A percentile compares a stretch with the other conserved stretches of the same genome.
Evolutionary conservation across 106 monocot genomes (phyloP).

Genomic region (Triglochin maritima): DNA sequence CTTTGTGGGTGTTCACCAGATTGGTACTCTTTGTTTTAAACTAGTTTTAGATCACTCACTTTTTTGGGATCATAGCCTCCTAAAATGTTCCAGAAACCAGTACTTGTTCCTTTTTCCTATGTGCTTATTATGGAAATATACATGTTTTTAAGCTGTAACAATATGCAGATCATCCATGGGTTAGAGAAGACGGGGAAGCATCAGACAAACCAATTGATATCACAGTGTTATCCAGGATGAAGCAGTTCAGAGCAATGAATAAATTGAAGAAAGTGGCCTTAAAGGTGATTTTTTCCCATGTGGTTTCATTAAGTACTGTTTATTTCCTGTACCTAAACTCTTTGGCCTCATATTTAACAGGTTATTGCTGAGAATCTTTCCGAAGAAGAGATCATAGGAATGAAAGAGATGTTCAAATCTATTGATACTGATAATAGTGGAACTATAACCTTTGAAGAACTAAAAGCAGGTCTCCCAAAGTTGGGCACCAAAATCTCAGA

Average conservation of each 20-base stretch:
- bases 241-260: constrained; percentile 30
- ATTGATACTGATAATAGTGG: constrained; percentile 75
- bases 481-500: constrained; percentile 60
- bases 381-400: constrained; percentile 78
- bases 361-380: constrained; percentile 76
- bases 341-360: constrained; percentile 14
- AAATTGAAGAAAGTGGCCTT: constrained; percentile 27
- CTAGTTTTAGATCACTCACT: no score
- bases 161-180: constrained; percentile 22
- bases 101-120: no score
- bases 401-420: constrained; percentile 71
- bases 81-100: no score
- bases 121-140: no score
- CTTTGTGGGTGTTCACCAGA: no score
- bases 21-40: no score
- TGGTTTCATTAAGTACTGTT: not conserved
- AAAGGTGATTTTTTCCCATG: constrained; percentile 6
- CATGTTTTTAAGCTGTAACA: not conserved
- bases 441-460: constrained; percentile 67
- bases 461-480: constrained; percentile 50
- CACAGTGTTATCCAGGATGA: constrained; percentile 23
- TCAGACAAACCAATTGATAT: constrained; percentile 24
- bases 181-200: constrained; percentile 28
- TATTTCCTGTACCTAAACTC: not conserved
- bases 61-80: no score